Base-by-base conservation (phyloP, 2,329 filamentous ascomycete species). In the Fusarium acutatum region DNA sequence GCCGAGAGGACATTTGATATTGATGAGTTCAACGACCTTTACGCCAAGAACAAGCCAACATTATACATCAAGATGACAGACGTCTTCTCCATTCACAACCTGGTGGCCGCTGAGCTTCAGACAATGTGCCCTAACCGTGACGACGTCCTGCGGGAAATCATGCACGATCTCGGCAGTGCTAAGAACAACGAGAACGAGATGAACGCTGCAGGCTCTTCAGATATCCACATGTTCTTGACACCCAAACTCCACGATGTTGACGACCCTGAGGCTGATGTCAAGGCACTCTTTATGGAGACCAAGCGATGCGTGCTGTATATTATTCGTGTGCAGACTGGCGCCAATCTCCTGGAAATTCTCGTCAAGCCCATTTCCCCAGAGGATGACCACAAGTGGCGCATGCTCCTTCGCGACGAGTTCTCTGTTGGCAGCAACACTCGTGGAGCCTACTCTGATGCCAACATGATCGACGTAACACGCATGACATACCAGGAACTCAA, bases 1-100 rank as follows among this genome's bases (percentile, higher is more conserved):
- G 94, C 94, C 0, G 96, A 99, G 82, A 88, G 90, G 59, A 96
- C 96, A 30, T 99, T 98, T 80, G 95, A 98, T 82, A 98, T 99
- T 80, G 96, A 99, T 80, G 96, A 98, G 81, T 99, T 96, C 89
- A 98, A 98, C 80, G 96, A 99, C 79, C 88, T 99, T 12, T 98
- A 98, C 80, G 94, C 96, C 64, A 95, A 97, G 81, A 96, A 95
- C 73, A 97, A 97, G 83, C 96, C 96, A 12, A 98, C 96, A 0
- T 87, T 99, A n/a, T 99, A 98, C 85, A 97, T 99, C 86, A 99
- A 99, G 85, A 96, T 99, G 90, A 90, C 93, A 22, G 96, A 99
- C 81, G 95, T 99, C 64, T 98, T 99, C 81, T 94, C 96, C 54
- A 96, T 99, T 67, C 97, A 99, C 83, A 94, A 92, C 72, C 88